Evolutionary conservation across 2,329 filamentous ascomycete genomes (phyloP).

Genomic region (Fusarium robinianum): DNA sequence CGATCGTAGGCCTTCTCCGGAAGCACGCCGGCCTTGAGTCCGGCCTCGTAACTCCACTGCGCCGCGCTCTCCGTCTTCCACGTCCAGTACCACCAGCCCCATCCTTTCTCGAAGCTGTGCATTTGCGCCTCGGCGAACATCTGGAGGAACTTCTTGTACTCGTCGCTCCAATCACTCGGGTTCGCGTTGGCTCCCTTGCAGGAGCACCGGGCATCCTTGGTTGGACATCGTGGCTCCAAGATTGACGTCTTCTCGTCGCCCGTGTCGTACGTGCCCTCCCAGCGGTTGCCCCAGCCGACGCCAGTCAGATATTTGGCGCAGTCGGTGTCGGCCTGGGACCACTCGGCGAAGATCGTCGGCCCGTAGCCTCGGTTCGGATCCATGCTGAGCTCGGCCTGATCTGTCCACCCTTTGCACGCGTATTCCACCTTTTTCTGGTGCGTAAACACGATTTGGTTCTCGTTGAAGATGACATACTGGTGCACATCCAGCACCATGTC

Average conservation of each 20-base stretch:
- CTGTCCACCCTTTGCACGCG: slow-evolving; percentile 84
- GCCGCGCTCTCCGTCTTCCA: slow-evolving; percentile 86
- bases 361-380: slow-evolving; percentile 81
- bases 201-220: slow-evolving; percentile 65
- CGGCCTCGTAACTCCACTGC: slow-evolving; percentile 92
- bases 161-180: slow-evolving; percentile 65
- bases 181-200: slow-evolving; percentile 79
- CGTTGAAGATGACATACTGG: slow-evolving; percentile 98
- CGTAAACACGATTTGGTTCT: slow-evolving; percentile 77
- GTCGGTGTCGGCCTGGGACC: slow-evolving; percentile 97
- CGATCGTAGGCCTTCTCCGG: slow-evolving; percentile 74
- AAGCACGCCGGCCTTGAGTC: slow-evolving; percentile 76
- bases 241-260: slow-evolving; percentile 66
- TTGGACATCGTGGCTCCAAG: slow-evolving; percentile 74
- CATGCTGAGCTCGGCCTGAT: slow-evolving; percentile 75
- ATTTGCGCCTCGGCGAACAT: slow-evolving; percentile 97
- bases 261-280: slow-evolving; percentile 83
- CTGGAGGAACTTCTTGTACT: slow-evolving; percentile 83
- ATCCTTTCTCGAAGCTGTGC: slow-evolving; percentile 87
- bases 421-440: slow-evolving; percentile 86
- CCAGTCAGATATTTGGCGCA: slow-evolving; percentile 88
- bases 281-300: slow-evolving; percentile 84
- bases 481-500: slow-evolving; percentile 92
- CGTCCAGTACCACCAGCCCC: slow-evolving; percentile 99
- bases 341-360: slow-evolving; percentile 93